Evolutionary conservation across 441 rosid genomes (phyloP).

Genomic region (Oxalis stricta): DNA sequence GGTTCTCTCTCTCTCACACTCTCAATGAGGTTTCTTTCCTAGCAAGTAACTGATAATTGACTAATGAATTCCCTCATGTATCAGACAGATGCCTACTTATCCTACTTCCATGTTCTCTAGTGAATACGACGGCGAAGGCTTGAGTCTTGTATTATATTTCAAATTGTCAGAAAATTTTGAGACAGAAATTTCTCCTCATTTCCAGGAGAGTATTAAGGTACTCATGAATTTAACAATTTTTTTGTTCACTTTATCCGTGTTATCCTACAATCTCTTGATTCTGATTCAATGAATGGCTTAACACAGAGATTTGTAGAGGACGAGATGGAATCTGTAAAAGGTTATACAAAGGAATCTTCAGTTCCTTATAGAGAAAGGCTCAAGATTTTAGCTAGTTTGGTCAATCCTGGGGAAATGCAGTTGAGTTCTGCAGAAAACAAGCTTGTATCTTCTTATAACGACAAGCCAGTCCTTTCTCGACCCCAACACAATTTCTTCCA

Average conservation of each 20-base stretch:
- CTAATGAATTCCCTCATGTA: no score
- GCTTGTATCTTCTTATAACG: constrained; percentile 60
- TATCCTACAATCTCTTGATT: neutral
- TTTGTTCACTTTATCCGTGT: no score
- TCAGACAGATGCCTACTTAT: constrained; percentile 60
- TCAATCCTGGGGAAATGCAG: constrained; percentile 66
- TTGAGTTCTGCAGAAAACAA: constrained; percentile 59
- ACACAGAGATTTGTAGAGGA: constrained; percentile 56
- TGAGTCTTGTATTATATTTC: constrained; percentile 71
- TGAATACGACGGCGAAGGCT: constrained; percentile 69
- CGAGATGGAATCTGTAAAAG: constrained; percentile 59
- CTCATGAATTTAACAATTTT: no score
- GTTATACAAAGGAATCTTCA: constrained; percentile 44
- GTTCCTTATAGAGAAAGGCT: constrained; percentile 79
- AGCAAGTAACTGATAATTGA: neutral
- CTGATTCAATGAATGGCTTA: constrained; percentile 1
- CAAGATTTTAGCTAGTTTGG: constrained; percentile 57
- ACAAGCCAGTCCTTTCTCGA: constrained; percentile 76
- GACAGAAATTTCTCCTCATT: constrained; percentile 43
- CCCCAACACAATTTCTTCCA: constrained; percentile 74
- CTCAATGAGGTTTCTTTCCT: neutral
- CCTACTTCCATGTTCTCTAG: constrained; percentile 51
- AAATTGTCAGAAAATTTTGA: constrained; percentile 42
- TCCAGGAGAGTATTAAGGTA: constrained; percentile 64
- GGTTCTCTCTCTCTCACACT: constrained; percentile 17